These are phyloP conservation scores for Cryoendolithus antarcticus DNA, from an alignment of 2,329 filamentous ascomycete genomes.

Conservation along the genomic window DNA sequence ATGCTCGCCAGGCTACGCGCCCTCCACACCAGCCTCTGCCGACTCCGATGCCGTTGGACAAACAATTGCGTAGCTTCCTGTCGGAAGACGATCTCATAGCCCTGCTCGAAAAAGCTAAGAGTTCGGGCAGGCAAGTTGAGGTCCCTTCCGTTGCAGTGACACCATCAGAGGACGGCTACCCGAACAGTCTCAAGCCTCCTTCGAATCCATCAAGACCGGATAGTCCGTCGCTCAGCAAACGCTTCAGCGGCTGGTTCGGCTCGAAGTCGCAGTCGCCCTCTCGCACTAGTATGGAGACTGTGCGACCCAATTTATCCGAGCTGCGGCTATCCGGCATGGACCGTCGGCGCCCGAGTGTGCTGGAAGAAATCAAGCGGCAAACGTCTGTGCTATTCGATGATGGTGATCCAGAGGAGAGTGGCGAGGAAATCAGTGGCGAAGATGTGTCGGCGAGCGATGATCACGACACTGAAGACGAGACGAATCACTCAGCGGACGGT, in stretches of 20 bases:
- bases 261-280: slow-evolving; percentile 8
- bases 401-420: slow-evolving; percentile 16
- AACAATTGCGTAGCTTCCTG: slow-evolving; percentile 24
- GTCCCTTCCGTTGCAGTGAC: neutral
- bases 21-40: slow-evolving; percentile 19
- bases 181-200: slow-evolving; percentile 1
- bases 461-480: too few species aligned
- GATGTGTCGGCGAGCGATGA: too few species aligned
- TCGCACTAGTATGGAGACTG: slow-evolving; percentile 10
- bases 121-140: slow-evolving; percentile 18
- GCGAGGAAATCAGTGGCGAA: too few species aligned
- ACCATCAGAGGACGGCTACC: neutral
- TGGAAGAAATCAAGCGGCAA: slow-evolving; percentile 34
- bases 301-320: neutral
- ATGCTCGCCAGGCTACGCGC: slow-evolving; percentile 37
- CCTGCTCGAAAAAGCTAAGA: slow-evolving; percentile 25
- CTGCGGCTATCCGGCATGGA: slow-evolving; percentile 4
- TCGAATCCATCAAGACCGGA: slow-evolving; percentile 10
- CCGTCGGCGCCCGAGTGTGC: slow-evolving; percentile 21
- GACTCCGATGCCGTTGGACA: slow-evolving; percentile 14
- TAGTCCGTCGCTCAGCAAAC: slow-evolving; percentile 19
- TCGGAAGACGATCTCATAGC: slow-evolving; percentile 35
- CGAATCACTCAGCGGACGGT: too few species aligned
- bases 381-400: slow-evolving; percentile 37
- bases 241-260: slow-evolving; percentile 19